These are phyloP conservation scores for Globisporangium spinosum DNA, from an alignment of 352 stramenopile species.

Conservation along the genomic window DNA sequence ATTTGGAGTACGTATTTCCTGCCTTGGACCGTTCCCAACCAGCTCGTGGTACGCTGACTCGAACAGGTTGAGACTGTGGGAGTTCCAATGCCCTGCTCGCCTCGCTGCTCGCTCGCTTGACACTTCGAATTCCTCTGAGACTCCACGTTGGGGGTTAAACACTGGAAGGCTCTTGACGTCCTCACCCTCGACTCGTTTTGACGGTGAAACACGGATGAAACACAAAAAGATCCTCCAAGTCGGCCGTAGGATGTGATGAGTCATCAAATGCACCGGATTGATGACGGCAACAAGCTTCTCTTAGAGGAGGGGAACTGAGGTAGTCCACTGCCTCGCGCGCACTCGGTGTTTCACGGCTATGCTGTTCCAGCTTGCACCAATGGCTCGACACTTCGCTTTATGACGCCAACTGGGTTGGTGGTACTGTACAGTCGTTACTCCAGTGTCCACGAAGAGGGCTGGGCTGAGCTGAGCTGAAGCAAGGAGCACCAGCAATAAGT, in stretches of 20 bases:
- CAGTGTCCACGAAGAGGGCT: not conserved
- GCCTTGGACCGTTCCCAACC: not conserved
- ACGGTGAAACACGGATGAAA: not conserved
- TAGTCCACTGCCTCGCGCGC: not conserved
- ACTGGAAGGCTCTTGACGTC: not conserved
- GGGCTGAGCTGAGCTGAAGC: too few species aligned
- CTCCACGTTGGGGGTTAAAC: not conserved
- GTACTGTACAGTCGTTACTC: too few species aligned
- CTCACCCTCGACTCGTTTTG: not conserved
- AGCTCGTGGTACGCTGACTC: not conserved
- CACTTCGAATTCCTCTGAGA: not conserved
- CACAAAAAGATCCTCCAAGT: not conserved
- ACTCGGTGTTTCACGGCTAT: too few species aligned
- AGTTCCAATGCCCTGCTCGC: not conserved
- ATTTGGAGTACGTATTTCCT: not conserved
- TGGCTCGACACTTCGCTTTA: too few species aligned
- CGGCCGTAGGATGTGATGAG: not conserved
- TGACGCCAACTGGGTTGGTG: too few species aligned
- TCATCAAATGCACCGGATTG: not conserved
- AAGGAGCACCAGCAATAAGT: not conserved
- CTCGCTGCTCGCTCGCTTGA: not conserved
- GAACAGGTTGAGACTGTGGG: not conserved
- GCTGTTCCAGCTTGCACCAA: too few species aligned
- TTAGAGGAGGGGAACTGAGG: not conserved
- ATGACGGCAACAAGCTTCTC: not conserved